Evolutionary conservation across 768 basidiomycete species (phyloP), one percentile per base, ranked within the genome.

Genomic region (Kwoniella shandongensis): DNA sequence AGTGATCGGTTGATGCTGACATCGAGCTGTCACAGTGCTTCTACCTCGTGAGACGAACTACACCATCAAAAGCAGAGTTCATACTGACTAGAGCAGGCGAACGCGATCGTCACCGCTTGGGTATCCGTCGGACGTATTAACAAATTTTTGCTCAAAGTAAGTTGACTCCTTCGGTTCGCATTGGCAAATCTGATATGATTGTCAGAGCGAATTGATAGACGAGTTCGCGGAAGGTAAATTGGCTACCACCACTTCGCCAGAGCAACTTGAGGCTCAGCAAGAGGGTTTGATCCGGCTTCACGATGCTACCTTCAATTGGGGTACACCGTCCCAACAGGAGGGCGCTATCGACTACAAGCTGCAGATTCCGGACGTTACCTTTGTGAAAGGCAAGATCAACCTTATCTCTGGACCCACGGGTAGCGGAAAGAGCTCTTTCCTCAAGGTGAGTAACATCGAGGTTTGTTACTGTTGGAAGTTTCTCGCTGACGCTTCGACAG

Each of bases 61-160:
- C 35, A 10, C 35, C 8, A 17, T 36, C 35, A 36, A 36, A 10
- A 10, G 35, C 10, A 8, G 35, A 8, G 32, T 32, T 22, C 15
- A 41, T 41, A 18, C 22, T 41, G 7, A 41, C 41, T 52, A 36
- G 39, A 23, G 12, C 45, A 55, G 36, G 36, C 45, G 26, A 71
- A 70, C 44, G 54, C 54, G 12, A 55, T 65, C 22, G 71, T 76
- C 40, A 69, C 71, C 38, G 84, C 81, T 47, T 85, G 84, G 72
- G 86, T 89, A 4, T 86, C 86, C 2, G 64, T 88, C 4, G 82
- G 84, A 53, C 82, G 88, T 22, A 64, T 84, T 30, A 77, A 82
- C 66, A 76, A 77, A 4, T 83, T 83, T 73, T 57, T 84, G 22
- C 57, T 76, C 30, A 69, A 78, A 17, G 84, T 63, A 23, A 55